Percentiles rank a stretch among this genome's conserved stretches.
phyloP scores from a whole-genome alignment of 2,329 filamentous ascomycete species.

The Colletotrichum sp. region DNA sequence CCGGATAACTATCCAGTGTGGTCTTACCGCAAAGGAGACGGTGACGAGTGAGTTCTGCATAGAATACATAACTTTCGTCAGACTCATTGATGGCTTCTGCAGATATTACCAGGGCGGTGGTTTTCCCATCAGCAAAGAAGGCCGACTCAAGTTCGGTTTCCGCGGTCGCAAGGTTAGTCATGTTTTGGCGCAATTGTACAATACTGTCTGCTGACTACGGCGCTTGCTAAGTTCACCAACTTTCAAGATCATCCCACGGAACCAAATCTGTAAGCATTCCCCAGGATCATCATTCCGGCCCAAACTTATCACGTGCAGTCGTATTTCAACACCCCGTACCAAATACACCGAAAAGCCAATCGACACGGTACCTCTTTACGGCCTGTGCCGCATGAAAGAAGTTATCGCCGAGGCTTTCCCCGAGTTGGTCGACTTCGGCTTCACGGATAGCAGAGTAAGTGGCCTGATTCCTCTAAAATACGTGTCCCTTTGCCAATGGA shows the following conservation, averaged over 20 bases:
- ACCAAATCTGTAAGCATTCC: not conserved
- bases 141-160: constrained; percentile 29
- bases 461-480: not conserved
- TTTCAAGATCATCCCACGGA: not conserved
- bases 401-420: constrained; percentile 25
- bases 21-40: constrained; percentile 23
- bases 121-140: constrained; percentile 27
- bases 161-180: constrained; percentile 16
- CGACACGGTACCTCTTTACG: constrained; percentile 27
- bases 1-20: constrained; percentile 39
- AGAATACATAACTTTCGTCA: not conserved
- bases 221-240: not conserved
- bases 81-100: not conserved
- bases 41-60: not conserved
- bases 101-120: constrained; percentile 25
- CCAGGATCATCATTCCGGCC: not conserved
- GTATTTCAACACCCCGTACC: constrained; percentile 25
- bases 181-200: not conserved
- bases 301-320: not conserved
- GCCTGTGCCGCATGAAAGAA: constrained; percentile 26
- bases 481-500: not conserved
- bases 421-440: constrained; percentile 26
- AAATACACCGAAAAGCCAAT: constrained; percentile 26
- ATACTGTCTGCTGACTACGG: not conserved
- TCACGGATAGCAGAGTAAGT: constrained; percentile 22